Base-by-base conservation (phyloP, 441 rosid genomes). In the Monsonia emarginata region DNA sequence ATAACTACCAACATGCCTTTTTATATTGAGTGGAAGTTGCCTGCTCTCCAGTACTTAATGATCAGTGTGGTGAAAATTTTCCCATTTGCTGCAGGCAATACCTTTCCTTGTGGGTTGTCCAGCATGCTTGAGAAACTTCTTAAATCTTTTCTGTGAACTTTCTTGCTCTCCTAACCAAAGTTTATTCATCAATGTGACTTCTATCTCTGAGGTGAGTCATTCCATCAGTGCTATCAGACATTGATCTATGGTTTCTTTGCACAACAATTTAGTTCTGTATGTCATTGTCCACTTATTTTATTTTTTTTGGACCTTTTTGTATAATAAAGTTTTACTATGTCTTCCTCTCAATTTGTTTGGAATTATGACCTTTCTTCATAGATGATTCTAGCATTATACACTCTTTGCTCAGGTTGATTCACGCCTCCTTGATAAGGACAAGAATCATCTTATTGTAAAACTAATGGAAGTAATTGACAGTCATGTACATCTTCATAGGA, bases 31-130 rank as follows among this genome's bases (percentile, higher is more conserved):
- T 34, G 40, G 40, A 34, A 34, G 40, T 34, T 9, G 40, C 40
- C 7, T 34, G 40, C 40, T 34, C 40, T 34, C 13, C n/a, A n/a
- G n/a, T n/a, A n/a, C n/a, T n/a, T n/a, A n/a, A n/a, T n/a, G n/a
- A n/a, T n/a, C n/a, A n/a, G n/a, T n/a, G n/a, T n/a, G n/a, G n/a
- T n/a, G n/a, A n/a, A n/a, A n/a, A n/a, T n/a, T 56, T 18, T 63
- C 64, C 60, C 40, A 69, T 70, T 63, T 77, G 36, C 76, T 70
- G 60, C 78, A 87, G 92, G 92, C 89, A 64, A 78, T 87, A 61
- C 88, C 92, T 67, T 81, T 87, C 69, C 88, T 87, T 40, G 89
- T 85, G 46, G 92, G 92, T 65, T 87, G 92, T 81, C 92, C 92
- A 30, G 88, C 92, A 60, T 87, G 92, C 84, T 74, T 87, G 75